Conservation (phyloP, 768 basidiomycete species). For the Mycena kentingensis region DNA sequence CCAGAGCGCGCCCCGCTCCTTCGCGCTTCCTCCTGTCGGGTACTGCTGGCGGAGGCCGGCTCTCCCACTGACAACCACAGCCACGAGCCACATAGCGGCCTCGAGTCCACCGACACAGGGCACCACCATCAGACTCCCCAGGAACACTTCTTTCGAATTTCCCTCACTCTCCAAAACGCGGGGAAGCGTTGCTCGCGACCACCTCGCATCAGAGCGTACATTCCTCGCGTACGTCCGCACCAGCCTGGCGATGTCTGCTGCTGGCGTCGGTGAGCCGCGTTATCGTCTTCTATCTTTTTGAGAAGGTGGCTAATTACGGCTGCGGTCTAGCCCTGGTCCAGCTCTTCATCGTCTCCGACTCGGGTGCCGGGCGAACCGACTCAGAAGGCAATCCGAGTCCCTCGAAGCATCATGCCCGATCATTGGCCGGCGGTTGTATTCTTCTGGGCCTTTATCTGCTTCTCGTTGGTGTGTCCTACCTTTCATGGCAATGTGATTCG, state of each 20-base stretch:
- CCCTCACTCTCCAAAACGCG: no score
- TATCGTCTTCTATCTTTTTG: background rate
- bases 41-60: no score
- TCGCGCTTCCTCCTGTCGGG: no score
- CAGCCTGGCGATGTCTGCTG: slow-evolving; percentile 42
- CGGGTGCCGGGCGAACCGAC: background rate
- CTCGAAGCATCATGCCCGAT: slow-evolving; percentile 2
- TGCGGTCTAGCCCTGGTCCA: slow-evolving; percentile 9
- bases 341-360: background rate
- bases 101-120: background rate
- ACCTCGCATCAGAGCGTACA: slow-evolving; percentile 46
- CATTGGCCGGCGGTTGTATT: slow-evolving; percentile 1
- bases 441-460: slow-evolving; percentile 7
- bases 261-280: slow-evolving; percentile 38
- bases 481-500: background rate
- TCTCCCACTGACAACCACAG: no score
- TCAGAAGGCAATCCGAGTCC: background rate
- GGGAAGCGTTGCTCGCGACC: slow-evolving; percentile 48
- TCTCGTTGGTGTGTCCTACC: background rate
- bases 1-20: no score
- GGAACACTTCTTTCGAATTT: no score
- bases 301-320: background rate
- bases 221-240: slow-evolving; percentile 49
- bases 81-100: background rate
- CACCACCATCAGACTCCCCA: no score